Conservation (phyloP, 2,329 filamentous ascomycete species). For the Fusarium albidum region DNA sequence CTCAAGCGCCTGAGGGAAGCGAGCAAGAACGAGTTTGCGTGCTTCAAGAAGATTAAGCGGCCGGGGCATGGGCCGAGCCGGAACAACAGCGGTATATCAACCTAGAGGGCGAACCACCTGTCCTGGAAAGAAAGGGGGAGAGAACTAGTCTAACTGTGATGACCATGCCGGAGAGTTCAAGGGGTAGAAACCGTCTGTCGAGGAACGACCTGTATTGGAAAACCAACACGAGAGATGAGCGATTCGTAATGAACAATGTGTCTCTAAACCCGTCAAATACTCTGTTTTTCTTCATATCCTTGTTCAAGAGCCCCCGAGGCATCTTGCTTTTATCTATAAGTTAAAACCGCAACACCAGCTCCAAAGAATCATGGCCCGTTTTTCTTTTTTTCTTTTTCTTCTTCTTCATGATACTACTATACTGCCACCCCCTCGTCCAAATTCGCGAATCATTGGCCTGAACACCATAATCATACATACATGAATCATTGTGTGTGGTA, state of each 20-base stretch:
- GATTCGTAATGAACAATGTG: slow-evolving; percentile 9
- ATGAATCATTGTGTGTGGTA: slow-evolving; percentile 39
- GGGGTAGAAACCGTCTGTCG: background rate
- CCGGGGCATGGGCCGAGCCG: slow-evolving; percentile 44
- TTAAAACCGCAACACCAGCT: slow-evolving; percentile 39
- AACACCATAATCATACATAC: slow-evolving; percentile 31
- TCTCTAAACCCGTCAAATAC: slow-evolving; percentile 8
- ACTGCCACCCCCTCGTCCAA: slow-evolving; percentile 1
- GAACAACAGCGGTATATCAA: slow-evolving; percentile 45
- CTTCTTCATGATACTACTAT: too few relatives aligned
- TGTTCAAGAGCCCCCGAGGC: slow-evolving; percentile 27
- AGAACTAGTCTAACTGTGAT: slow-evolving; percentile 11
- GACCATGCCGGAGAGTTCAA: background rate
- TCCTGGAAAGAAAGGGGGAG: slow-evolving; percentile 8
- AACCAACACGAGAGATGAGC: slow-evolving; percentile 9
- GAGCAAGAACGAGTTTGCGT: slow-evolving; percentile 87
- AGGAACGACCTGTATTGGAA: background rate
- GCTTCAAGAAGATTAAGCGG: slow-evolving; percentile 74
- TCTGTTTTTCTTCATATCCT: background rate
- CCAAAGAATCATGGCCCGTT: slow-evolving; percentile 9
- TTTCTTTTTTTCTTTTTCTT: slow-evolving; percentile 19
- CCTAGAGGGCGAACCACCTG: slow-evolving; percentile 31
- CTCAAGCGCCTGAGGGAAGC: slow-evolving; percentile 85
- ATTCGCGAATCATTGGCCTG: background rate
- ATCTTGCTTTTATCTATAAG: slow-evolving; percentile 35